Evolutionary conservation across 208 protist genomes (phyloP).

Genomic region (Leishmania tropica): DNA sequence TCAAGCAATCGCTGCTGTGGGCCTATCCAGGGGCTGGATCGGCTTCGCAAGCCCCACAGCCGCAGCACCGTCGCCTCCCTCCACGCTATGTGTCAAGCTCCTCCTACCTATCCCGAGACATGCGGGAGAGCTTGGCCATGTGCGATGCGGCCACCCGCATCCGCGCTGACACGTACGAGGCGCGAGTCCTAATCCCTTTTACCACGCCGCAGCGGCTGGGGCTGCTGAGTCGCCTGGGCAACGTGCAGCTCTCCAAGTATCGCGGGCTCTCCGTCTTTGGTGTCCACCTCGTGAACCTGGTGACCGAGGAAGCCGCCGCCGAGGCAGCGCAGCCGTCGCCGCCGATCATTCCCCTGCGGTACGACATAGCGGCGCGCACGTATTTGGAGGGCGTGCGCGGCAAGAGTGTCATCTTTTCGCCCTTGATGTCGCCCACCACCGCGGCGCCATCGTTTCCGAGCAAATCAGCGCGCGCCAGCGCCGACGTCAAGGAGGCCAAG

Average conservation of each 20-base stretch:
- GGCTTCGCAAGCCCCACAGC: background rate
- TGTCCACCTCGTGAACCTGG: slow-evolving; percentile 53
- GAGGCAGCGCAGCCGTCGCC: slow-evolving; percentile 34
- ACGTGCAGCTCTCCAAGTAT: slow-evolving; percentile 55
- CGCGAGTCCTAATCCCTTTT: slow-evolving; percentile 58
- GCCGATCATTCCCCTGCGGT: slow-evolving; percentile 57
- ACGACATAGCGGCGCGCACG: slow-evolving; percentile 42
- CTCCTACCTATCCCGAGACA: slow-evolving; percentile 25
- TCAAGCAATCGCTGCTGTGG: background rate
- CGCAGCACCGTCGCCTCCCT: background rate
- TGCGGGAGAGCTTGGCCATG: slow-evolving; percentile 28
- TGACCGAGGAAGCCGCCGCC: slow-evolving; percentile 54
- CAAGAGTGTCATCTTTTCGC: slow-evolving; percentile 29
- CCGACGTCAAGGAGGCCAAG: background rate
- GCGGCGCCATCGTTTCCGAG: background rate
- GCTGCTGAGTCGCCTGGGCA: slow-evolving; percentile 47
- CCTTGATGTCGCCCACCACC: slow-evolving; percentile 8
- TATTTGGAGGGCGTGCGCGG: slow-evolving; percentile 35
- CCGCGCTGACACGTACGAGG: slow-evolving; percentile 27
- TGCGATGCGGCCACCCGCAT: slow-evolving; percentile 36
- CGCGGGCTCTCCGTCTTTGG: slow-evolving; percentile 64
- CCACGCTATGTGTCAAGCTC: slow-evolving; percentile 22
- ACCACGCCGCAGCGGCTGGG: slow-evolving; percentile 67
- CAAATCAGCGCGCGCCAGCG: background rate
- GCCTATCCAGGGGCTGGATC: background rate